phyloP scores from a whole-genome alignment of 495 filamentous ascomycete genomes.

The Aeminium ludgeri region DNA sequence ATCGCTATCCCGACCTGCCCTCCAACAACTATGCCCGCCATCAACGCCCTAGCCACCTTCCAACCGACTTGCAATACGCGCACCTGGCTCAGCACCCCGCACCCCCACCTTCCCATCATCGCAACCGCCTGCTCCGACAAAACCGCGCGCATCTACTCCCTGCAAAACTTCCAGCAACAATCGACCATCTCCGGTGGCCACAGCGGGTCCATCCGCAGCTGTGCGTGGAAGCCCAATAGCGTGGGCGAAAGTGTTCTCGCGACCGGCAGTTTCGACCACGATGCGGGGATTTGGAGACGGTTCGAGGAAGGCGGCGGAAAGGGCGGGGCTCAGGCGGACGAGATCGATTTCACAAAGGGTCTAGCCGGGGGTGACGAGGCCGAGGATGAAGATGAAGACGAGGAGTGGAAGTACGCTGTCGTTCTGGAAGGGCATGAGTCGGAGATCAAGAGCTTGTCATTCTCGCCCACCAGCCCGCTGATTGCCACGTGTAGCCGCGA shows the following conservation, averaged over 20 bases:
- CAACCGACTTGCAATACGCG: slow-evolving; percentile 55
- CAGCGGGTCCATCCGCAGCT: slow-evolving; percentile 63
- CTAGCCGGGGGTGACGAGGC: slow-evolving; percentile 13
- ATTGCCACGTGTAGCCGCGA: slow-evolving; percentile 83
- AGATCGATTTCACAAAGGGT: slow-evolving; percentile 21
- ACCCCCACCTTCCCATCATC: slow-evolving; percentile 73
- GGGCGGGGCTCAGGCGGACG: slow-evolving; percentile 14
- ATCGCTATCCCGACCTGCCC: neutral
- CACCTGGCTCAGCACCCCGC: slow-evolving; percentile 69
- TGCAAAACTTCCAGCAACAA: slow-evolving; percentile 59
- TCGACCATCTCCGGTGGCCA: slow-evolving; percentile 74
- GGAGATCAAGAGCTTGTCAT: slow-evolving; percentile 77
- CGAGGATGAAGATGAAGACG: slow-evolving; percentile 36
- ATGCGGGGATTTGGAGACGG: slow-evolving; percentile 72
- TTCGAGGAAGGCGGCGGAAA: slow-evolving; percentile 30
- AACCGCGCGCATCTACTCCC: slow-evolving; percentile 72
- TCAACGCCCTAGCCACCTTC: slow-evolving; percentile 32
- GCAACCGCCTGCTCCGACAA: slow-evolving; percentile 79
- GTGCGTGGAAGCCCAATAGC: slow-evolving; percentile 62
- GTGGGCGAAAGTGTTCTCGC: slow-evolving; percentile 53
- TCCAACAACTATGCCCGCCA: slow-evolving; percentile 18
- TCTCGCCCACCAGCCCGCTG: slow-evolving; percentile 52
- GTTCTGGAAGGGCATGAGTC: slow-evolving; percentile 86
- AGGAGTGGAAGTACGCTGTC: slow-evolving; percentile 74
- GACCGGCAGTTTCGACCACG: slow-evolving; percentile 80